These are phyloP conservation scores for Phytopythium vexans DNA, from an alignment of 352 stramenopile species.

Conservation along the genomic window DNA sequence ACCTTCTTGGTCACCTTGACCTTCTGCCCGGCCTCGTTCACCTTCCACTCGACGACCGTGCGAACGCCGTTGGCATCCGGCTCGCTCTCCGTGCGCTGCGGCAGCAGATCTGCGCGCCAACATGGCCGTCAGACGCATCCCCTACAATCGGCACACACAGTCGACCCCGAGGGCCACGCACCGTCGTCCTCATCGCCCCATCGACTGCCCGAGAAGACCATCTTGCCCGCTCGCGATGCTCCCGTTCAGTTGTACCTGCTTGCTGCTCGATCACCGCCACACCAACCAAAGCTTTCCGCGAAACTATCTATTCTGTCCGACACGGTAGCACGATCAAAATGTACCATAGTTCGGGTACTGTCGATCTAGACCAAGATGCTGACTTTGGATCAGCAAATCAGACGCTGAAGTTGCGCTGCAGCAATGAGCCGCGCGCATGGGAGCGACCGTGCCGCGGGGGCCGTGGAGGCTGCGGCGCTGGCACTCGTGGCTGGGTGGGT, in stretches of 20 bases:
- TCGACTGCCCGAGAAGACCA: conserved; percentile 72
- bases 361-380: conserved; percentile 1
- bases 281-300: too few species aligned
- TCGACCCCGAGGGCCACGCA: conserved; percentile 10
- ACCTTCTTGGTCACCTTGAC: conserved; percentile 91
- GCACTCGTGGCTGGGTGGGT: conserved; percentile 27
- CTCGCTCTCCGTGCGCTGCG: conserved; percentile 79
- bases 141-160: background rate
- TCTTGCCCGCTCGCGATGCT: conserved; percentile 12
- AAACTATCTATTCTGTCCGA: background rate
- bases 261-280: background rate
- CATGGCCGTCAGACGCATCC: background rate
- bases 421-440: background rate
- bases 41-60: conserved; percentile 88
- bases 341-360: background rate
- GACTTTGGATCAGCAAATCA: conserved; percentile 2
- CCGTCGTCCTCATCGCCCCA: conserved; percentile 77
- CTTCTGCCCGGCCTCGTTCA: conserved; percentile 87
- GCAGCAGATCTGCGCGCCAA: conserved; percentile 48
- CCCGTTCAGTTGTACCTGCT: background rate
- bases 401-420: background rate
- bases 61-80: conserved; percentile 78
- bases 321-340: too few species aligned
- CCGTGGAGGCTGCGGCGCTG: conserved; percentile 33
- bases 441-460: conserved; percentile 14